These are phyloP conservation scores for Lachnellula subtilissima DNA, from an alignment of 2,329 filamentous ascomycete genomes.

Conservation along the genomic window DNA sequence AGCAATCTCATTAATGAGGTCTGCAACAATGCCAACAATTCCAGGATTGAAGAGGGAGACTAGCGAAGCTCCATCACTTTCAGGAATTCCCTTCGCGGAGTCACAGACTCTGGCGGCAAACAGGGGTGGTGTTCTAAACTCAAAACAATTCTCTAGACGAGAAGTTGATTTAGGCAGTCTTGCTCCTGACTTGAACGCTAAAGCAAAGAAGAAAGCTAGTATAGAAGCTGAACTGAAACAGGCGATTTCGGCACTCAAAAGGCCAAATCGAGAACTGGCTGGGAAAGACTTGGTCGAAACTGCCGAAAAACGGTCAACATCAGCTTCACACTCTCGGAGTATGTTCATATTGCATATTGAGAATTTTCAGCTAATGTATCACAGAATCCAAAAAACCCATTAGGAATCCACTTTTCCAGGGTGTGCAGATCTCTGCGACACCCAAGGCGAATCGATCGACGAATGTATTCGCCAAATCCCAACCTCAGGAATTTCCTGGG, in stretches of 20 bases:
- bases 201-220: conserved; percentile 59
- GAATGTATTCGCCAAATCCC: conserved; percentile 19
- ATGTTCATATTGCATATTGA: conserved; percentile 27
- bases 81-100: conserved; percentile 44
- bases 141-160: conserved; percentile 44
- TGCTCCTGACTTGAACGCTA: conserved; percentile 49
- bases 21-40: conserved; percentile 58
- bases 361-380: conserved; percentile 29
- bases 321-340: conserved; percentile 46
- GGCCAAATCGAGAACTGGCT: conserved; percentile 68
- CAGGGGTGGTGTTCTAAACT: conserved; percentile 33
- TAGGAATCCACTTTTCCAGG: conserved; percentile 32
- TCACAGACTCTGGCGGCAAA: conserved; percentile 33
- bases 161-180: conserved; percentile 51
- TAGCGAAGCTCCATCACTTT: conserved; percentile 53
- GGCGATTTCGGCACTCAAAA: conserved; percentile 69
- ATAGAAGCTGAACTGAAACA: conserved; percentile 67
- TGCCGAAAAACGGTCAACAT: conserved; percentile 54
- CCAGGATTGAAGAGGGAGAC: conserved; percentile 63
- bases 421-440: conserved; percentile 32
- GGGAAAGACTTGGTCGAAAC: conserved; percentile 63
- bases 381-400: conserved; percentile 50
- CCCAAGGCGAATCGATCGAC: conserved; percentile 29
- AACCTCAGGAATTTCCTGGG: conserved; percentile 7
- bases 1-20: conserved; percentile 61